phyloP scores from a whole-genome alignment of 768 basidiomycete genomes.

The Agaricus blazei region DNA sequence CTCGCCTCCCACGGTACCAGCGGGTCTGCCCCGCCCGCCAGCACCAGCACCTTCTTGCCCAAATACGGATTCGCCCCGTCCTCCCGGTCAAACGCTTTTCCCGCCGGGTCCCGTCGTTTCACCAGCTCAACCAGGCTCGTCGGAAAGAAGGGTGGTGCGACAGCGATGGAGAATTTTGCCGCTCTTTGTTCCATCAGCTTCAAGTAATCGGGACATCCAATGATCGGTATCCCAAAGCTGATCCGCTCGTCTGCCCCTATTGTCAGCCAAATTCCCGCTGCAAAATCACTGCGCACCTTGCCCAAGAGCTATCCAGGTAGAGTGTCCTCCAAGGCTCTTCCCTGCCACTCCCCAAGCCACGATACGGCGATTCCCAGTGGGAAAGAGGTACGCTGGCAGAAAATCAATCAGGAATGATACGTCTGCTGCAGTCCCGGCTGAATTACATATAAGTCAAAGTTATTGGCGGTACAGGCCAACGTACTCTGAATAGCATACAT shows the following conservation, averaged over 20 bases:
- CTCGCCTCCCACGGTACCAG: constrained; percentile 65
- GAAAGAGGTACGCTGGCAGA: constrained; percentile 70
- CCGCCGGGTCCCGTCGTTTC: constrained; percentile 38
- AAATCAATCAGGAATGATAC: constrained; percentile 81
- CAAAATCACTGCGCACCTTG: constrained; percentile 25
- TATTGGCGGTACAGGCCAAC: not conserved
- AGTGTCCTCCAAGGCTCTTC: constrained; percentile 80
- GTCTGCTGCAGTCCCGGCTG: constrained; percentile 66
- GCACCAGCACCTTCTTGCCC: constrained; percentile 68
- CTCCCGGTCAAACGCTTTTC: constrained; percentile 32
- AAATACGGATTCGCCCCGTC: constrained; percentile 51
- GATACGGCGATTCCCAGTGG: constrained; percentile 53
- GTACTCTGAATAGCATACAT: constrained; percentile 46
- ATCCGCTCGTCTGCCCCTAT: constrained; percentile 37
- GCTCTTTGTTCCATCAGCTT: constrained; percentile 57
- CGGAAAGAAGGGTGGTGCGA: constrained; percentile 55
- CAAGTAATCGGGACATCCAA: constrained; percentile 70
- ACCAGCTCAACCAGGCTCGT: constrained; percentile 44
- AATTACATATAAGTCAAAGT: not conserved
- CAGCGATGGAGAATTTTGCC: constrained; percentile 29
- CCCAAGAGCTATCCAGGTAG: constrained; percentile 67
- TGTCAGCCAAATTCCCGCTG: not conserved
- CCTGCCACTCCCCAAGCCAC: constrained; percentile 70
- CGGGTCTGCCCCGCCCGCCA: constrained; percentile 61
- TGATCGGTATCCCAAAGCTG: constrained; percentile 43